These are phyloP conservation scores for Plasmodium billcollinsi DNA, from an alignment of 169 alveolate species.

Conservation along the genomic window DNA sequence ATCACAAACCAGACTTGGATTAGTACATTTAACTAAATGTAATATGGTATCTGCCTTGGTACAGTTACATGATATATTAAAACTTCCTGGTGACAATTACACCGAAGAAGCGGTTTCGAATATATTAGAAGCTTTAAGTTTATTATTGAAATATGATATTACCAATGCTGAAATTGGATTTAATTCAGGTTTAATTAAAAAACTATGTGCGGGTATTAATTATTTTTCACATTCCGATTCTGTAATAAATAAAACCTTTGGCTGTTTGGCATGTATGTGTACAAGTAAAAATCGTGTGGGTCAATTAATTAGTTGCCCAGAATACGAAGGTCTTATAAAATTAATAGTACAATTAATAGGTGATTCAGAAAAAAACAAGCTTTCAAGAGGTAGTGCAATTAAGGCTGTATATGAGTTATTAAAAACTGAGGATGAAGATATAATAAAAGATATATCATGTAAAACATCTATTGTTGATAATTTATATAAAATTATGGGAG, in stretches of 20 bases:
- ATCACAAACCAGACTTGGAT: slow-evolving; percentile 82
- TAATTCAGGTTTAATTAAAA: slow-evolving; percentile 86
- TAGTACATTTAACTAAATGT: slow-evolving; percentile 79
- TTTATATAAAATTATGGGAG: slow-evolving; percentile 79
- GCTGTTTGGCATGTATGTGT: slow-evolving; percentile 92
- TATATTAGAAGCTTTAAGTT: slow-evolving; percentile 83
- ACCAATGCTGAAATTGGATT: slow-evolving; percentile 89
- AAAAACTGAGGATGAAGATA: slow-evolving; percentile 79
- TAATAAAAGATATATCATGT: slow-evolving; percentile 78
- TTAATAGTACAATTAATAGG: slow-evolving; percentile 69
- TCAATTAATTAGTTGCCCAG: slow-evolving; percentile 87
- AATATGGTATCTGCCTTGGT: slow-evolving; percentile 33
- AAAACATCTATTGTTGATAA: slow-evolving; percentile 78
- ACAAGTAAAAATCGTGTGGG: slow-evolving; percentile 90
- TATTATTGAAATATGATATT: slow-evolving; percentile 88
- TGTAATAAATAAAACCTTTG: slow-evolving; percentile 90
- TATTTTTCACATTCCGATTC: slow-evolving; percentile 86
- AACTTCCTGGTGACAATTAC: slow-evolving; percentile 69
- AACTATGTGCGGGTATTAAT: slow-evolving; percentile 89
- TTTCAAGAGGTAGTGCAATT: slow-evolving; percentile 79
- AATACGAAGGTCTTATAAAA: slow-evolving; percentile 82
- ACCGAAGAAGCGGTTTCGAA: slow-evolving; percentile 84
- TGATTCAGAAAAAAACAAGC: slow-evolving; percentile 49
- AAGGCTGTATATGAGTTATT: slow-evolving; percentile 85
- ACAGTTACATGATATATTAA: slow-evolving; percentile 21